Conservation (phyloP, 2,329 filamentous ascomycete genomes). For the Pseudocercospora crystallina region DNA sequence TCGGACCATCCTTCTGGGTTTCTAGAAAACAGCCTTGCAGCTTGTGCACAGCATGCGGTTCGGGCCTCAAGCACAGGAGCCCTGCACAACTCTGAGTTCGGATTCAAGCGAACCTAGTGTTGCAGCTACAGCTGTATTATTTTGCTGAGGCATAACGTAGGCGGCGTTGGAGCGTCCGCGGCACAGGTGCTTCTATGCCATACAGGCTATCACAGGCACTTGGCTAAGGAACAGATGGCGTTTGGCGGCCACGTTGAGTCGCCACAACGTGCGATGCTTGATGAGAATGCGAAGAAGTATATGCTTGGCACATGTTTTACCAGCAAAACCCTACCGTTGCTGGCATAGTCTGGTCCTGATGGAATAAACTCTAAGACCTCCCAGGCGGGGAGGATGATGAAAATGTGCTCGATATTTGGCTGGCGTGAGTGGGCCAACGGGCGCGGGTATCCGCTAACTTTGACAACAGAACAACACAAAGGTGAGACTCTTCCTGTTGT, state of each 20-base stretch:
- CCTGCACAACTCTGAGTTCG: conserved; percentile 1
- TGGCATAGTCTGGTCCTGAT: not conserved
- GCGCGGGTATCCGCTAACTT: not conserved
- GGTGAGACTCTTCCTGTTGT: not conserved
- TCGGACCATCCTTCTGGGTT: too few relatives aligned
- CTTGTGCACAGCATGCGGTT: conserved; percentile 4
- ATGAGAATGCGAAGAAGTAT: too few relatives aligned
- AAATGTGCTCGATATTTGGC: not conserved
- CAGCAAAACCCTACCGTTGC: not conserved
- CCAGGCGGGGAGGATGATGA: not conserved
- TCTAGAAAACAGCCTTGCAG: not conserved
- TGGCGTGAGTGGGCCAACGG: not conserved
- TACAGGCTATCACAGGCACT: too few relatives aligned
- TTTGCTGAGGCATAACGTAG: conserved; percentile 6
- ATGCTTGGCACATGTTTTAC: too few relatives aligned
- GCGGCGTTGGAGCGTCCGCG: not conserved
- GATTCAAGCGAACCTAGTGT: not conserved
- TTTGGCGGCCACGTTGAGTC: too few relatives aligned
- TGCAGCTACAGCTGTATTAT: too few relatives aligned
- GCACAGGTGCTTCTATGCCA: too few relatives aligned
- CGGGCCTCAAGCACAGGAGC: not conserved
- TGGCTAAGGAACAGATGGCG: too few relatives aligned
- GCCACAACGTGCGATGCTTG: too few relatives aligned
- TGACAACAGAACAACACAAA: not conserved
- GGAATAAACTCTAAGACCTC: conserved; percentile 2